Evolutionary conservation across 1,284 basidiomycete genomes (phyloP), one percentile per base, ranked within the genome.

Genomic region (Inonotus obliquus): DNA sequence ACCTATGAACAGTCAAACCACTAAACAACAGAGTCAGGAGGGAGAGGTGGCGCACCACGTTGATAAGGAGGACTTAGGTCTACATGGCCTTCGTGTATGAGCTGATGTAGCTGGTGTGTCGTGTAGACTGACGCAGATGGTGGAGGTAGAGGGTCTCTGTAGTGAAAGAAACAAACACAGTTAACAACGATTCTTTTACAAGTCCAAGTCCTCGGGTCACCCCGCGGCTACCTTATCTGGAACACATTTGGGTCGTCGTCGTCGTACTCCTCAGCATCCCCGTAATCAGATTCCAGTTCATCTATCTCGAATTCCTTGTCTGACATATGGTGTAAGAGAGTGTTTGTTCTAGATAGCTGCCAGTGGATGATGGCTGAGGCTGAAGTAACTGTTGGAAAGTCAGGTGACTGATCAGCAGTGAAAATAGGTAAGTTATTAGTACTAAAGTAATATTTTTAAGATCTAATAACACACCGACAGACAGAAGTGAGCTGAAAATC

Each of bases 1-100:
- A 61, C 80, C 81, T 83, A 56, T 35, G 17, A 3, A 17, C 35
- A 37, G 27, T 11, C 48, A 59, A 53, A 27, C 35, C 57, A 13
- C 29, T 35, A 35, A 29, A 41, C 9, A 32, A 11, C 6, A 32
- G 38, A 45, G 39, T 5, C 27, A 51, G 25, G 25, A 32, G 7
- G 54, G 19, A 19, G 11, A n/a, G 5, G 54, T 39, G 25, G 47
- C 59, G 27, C 25, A 62, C 63, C 63, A 14, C 63, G 44, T 41
- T 64, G 63, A 57, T 64, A 64, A 13, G 59, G 49, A 38, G 63
- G 63, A 38, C 53, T 64, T 1, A 64, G 37, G 27, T 64, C 63
- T 54, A 64, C 59, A 38, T 61, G 29, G 27, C 63, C 63, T 58
- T 64, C 60, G 21, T 64, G 63, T 38, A 64, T 61, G 32, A 54